Conservation (phyloP, 306 rosid species). For the Vigna unguiculata region DNA sequence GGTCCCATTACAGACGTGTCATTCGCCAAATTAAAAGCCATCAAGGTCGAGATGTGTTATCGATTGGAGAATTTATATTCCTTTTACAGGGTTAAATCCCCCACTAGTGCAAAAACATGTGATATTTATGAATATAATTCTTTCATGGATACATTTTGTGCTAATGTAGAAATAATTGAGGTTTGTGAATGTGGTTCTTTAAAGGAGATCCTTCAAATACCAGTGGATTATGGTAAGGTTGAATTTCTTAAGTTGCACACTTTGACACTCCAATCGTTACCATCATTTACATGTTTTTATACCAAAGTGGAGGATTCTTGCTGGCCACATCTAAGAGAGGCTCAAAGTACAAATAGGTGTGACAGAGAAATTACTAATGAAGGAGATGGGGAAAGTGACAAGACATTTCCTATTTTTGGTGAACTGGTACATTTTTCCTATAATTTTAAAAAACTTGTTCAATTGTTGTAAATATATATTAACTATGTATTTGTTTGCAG, state of each 20-base stretch:
- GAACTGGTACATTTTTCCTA: neutral
- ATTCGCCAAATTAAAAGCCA: slow-evolving; percentile 42
- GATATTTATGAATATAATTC: neutral
- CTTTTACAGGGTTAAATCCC: slow-evolving; percentile 17
- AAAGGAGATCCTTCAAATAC: neutral
- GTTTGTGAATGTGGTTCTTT: slow-evolving; percentile 26
- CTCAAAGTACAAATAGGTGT: no score
- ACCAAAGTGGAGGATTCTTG: neutral
- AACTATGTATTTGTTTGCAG: neutral
- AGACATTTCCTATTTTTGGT: neutral
- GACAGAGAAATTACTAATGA: no score
- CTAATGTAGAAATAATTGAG: neutral
- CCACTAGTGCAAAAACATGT: slow-evolving; percentile 31
- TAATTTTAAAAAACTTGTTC: neutral
- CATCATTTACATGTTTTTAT: neutral
- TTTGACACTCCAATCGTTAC: neutral
- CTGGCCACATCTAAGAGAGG: neutral
- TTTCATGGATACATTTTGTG: neutral
- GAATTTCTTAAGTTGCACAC: neutral
- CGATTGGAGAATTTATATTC: slow-evolving; percentile 45
- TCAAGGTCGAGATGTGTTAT: slow-evolving; percentile 31
- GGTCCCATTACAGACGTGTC: neutral
- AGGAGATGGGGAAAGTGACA: neutral
- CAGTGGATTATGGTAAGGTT: neutral
- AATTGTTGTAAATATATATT: neutral